Conservation (phyloP, 129 eudicot species). For the Deinandra increscens region DNA sequence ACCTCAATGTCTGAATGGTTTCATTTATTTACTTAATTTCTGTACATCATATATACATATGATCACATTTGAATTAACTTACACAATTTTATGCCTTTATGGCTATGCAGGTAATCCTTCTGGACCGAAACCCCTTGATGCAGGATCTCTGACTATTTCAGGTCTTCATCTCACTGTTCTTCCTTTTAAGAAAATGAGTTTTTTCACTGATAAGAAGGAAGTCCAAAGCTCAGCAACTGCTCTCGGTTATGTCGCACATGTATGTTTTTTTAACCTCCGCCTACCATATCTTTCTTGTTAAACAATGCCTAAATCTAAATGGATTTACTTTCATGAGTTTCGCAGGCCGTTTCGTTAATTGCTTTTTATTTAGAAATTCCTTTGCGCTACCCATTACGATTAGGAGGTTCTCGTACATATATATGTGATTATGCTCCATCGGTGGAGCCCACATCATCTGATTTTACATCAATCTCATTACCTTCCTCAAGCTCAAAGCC, state of each 20-base stretch:
- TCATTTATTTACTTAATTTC: neutral
- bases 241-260: conserved; percentile 97
- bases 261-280: conserved; percentile 40
- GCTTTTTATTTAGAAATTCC: conserved; percentile 89
- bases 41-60: neutral
- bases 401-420: conserved; percentile 98
- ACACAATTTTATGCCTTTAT: conserved; percentile 20
- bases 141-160: conserved; percentile 73
- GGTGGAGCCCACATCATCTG: conserved; percentile 58
- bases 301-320: neutral
- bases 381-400: conserved; percentile 78
- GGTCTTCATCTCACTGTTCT: conserved; percentile 81
- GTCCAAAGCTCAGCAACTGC: conserved; percentile 95
- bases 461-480: conserved; percentile 40
- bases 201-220: conserved; percentile 95
- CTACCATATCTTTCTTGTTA: conserved; percentile 15
- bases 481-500: conserved; percentile 51
- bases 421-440: conserved; percentile 82
- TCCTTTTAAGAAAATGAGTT: conserved; percentile 81
- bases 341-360: conserved; percentile 82
- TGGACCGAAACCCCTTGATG: conserved; percentile 64
- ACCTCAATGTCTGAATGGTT: conserved; percentile 5
- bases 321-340: neutral
- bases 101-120: conserved; percentile 55
- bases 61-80: neutral